These are phyloP conservation scores for Colletotrichum falcatum DNA, from an alignment of 2,329 filamentous ascomycete genomes.

Conservation along the genomic window DNA sequence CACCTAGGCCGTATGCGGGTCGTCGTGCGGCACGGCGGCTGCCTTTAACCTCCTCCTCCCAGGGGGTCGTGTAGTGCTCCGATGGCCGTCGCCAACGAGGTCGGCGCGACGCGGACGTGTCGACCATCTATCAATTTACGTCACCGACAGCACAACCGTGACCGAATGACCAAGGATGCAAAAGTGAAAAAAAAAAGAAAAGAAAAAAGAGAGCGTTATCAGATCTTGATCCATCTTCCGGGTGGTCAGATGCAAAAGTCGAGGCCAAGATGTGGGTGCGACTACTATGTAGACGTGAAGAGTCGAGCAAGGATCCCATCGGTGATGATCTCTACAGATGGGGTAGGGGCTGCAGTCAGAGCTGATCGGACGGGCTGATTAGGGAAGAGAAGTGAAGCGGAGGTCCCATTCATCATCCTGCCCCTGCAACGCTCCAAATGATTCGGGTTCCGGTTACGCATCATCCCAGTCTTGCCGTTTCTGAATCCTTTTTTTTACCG, in stretches of 20 bases:
- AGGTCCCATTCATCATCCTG: constrained; percentile 27
- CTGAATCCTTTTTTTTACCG: constrained; percentile 1
- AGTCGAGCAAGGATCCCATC: constrained; percentile 24
- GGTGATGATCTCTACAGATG: constrained; percentile 40
- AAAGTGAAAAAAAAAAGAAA: not conserved
- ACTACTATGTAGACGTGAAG: constrained; percentile 18
- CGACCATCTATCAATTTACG: not conserved
- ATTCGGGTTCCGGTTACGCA: constrained; percentile 5
- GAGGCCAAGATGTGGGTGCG: constrained; percentile 5
- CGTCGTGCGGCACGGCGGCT: constrained; percentile 28
- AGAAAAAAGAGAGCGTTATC: not conserved
- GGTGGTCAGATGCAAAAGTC: constrained; percentile 9
- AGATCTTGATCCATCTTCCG: constrained; percentile 5
- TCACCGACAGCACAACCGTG: not conserved
- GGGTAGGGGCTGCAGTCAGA: constrained; percentile 28
- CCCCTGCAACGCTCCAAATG: constrained; percentile 11
- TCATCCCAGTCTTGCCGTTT: constrained; percentile 3
- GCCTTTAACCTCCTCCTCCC: not conserved
- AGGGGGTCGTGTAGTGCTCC: constrained; percentile 23
- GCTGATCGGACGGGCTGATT: constrained; percentile 20
- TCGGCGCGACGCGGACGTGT: constrained; percentile 11
- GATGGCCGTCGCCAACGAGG: not conserved
- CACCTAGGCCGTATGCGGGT: constrained; percentile 38
- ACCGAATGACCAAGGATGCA: not conserved
- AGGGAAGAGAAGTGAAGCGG: constrained; percentile 9